Evolutionary conservation across 768 basidiomycete species (phyloP).

Genomic region (Panus rudis): DNA sequence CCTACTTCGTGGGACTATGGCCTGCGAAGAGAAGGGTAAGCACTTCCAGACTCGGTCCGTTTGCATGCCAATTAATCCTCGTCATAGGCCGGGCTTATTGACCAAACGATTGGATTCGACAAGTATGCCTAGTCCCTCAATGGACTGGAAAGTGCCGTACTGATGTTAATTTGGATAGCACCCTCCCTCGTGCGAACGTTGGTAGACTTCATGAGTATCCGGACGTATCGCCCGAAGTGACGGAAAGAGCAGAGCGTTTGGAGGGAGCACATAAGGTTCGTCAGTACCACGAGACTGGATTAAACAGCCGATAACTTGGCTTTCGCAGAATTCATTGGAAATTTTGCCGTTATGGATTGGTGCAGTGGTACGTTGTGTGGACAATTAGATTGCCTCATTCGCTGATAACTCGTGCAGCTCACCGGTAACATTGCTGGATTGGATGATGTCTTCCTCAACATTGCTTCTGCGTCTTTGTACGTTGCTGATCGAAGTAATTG

Average conservation of each 20-base stretch:
- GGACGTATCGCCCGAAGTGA: neutral
- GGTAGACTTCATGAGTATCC: neutral
- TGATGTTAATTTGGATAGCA: too few relatives aligned
- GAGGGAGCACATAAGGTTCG: neutral
- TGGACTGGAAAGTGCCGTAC: too few relatives aligned
- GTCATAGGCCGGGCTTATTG: neutral
- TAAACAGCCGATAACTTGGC: neutral
- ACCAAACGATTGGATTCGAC: neutral
- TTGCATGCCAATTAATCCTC: too few relatives aligned
- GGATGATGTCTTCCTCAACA: neutral
- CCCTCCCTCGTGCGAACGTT: neutral
- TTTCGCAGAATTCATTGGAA: neutral
- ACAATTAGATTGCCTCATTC: neutral
- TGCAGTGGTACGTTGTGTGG: neutral
- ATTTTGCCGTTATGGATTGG: neutral
- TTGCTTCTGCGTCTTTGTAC: neutral
- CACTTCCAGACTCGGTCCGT: neutral
- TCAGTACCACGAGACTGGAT: neutral
- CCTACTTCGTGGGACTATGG: neutral
- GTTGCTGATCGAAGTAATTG: neutral
- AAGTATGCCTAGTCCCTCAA: too few relatives aligned
- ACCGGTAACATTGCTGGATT: neutral
- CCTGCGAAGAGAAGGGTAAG: neutral
- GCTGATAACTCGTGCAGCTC: neutral
- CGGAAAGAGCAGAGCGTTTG: neutral